Base-by-base conservation (phyloP, 331 rosid species). In the Malus hybrid region DNA sequence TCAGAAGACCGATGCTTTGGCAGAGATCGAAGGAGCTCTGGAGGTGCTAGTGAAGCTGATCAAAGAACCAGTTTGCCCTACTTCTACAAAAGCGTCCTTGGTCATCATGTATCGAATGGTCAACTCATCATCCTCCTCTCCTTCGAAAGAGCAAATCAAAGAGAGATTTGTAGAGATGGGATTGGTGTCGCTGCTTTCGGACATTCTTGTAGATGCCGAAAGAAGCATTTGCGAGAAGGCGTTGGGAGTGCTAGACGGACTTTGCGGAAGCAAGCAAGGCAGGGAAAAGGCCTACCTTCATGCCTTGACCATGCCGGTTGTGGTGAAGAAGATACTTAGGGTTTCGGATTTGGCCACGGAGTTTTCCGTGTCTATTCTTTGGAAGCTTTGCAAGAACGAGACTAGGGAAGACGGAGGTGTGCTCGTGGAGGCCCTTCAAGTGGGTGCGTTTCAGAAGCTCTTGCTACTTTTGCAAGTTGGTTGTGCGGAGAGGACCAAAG, bases 381-480 rank as follows among this genome's bases (percentile, higher is more conserved):
- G 91, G 88, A 84, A 82, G 72, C 85, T 87, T 2, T 71, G 81
- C 76, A 87, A 74, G 76, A 71, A 76, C 19, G 77, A 63, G 48
- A 15, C 27, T 13, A 9, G 62, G 5, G 74, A 61, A 7, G 80
- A 67, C 5, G 82, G 73, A 6, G 71, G 68, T 5, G 74, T 64
- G 24, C 34, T 62, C 3, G 73, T 86, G 3, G 87, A 86, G 76
- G 85, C 81, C 8, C 85, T 86, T 60, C 80, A 74, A 77, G 83
- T 77, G 24, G 89, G 89, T 3, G 85, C 80, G 11, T 86, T 86
- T 75, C 87, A 86, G 74, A 86, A 86, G 83, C 85, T 86, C 4
- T 72, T 86, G 85, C 11, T 86, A 75, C 42, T 86, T 16, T 75
- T 86, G 71, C 89, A 86, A 67, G 80, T 86, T 32, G 85, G 87